Evolutionary conservation across 2,329 filamentous ascomycete genomes (phyloP), one percentile per base, ranked within the genome.

Genomic region (Knoxdaviesia proteae): DNA sequence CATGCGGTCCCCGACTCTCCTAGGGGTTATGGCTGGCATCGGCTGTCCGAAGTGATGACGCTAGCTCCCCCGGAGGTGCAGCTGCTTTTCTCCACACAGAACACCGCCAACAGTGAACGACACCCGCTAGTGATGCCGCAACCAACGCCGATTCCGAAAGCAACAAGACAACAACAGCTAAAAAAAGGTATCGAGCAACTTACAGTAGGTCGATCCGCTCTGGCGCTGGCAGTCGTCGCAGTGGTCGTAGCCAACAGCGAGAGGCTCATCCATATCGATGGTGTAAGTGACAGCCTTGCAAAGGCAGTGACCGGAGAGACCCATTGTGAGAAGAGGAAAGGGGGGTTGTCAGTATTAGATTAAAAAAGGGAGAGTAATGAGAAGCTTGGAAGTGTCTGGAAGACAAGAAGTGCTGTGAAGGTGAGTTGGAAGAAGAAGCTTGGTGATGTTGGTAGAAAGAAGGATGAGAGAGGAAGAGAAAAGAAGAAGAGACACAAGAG

Each of bases 181-280:
- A 20, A 20, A 20, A 20, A 20, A 20, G 20, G 20, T 20, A 20
- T 20, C 20, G 20, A 20, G 41, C 20, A 40, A 54, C 68, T 48
- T 58, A 75, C 71, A 80, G 58, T 80, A 80, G 45, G 76, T 78
- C 11, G 74, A 79, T 49, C 76, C 76, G 41, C 61, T 69, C 61
- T 80, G 76, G 53, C 76, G 74, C 60, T 80, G 76, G 67, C 76
- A 80, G 60, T 80, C 76, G 54, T 80, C 76, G 53, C 76, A 80
- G 64, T 80, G 76, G 55, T 80, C 78, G 56, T 80, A 80, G 48
- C 69, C 76, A 42, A 70, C 71, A 56, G 69, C 38, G 43, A 69
- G 53, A 42, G 68, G 67, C 40, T 58, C 60, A 31, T 70, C 67
- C 46, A 68, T 58, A 55, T 68, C 65, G 41, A 58, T 62, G 54